Conservation (phyloP, 441 rosid species). For the Euphorbia schlechtendalii region DNA sequence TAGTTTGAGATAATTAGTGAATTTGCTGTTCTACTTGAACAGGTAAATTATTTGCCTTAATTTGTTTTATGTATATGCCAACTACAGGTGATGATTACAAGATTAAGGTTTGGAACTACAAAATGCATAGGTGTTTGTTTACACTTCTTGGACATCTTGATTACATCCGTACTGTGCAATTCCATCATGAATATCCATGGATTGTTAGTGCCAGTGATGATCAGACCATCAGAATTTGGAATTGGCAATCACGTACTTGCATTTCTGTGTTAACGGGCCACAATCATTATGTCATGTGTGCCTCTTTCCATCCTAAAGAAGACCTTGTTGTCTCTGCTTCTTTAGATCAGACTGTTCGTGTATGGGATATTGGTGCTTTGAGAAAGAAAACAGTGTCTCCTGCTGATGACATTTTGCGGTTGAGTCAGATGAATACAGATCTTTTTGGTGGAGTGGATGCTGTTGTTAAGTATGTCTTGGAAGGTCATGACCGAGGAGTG, state of each 20-base stretch:
- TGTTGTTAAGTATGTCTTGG: constrained; percentile 83
- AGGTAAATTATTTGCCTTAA: neutral
- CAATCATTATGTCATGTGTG: constrained; percentile 94
- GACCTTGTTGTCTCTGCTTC: constrained; percentile 91
- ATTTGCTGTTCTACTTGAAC: neutral
- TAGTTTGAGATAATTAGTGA: neutral
- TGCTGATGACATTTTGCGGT: constrained; percentile 76
- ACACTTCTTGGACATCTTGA: constrained; percentile 92
- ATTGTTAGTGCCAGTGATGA: constrained; percentile 95
- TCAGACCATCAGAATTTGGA: constrained; percentile 88
- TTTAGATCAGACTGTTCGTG: constrained; percentile 87
- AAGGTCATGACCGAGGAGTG: constrained; percentile 93
- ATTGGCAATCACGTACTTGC: constrained; percentile 87
- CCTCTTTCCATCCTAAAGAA: constrained; percentile 86
- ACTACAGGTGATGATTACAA: constrained; percentile 78
- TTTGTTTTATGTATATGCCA: neutral
- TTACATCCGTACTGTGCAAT: constrained; percentile 82
- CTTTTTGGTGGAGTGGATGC: constrained; percentile 89
- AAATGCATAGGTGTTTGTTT: constrained; percentile 71
- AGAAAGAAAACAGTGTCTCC: constrained; percentile 83
- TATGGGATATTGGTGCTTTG: constrained; percentile 87
- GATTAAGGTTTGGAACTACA: constrained; percentile 88
- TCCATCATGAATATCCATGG: constrained; percentile 86
- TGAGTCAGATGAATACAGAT: constrained; percentile 80
- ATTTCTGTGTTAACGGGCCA: constrained; percentile 82